These are phyloP conservation scores for Bipolaris cookei DNA, from an alignment of 2,329 filamentous ascomycete species.

Conservation along the genomic window DNA sequence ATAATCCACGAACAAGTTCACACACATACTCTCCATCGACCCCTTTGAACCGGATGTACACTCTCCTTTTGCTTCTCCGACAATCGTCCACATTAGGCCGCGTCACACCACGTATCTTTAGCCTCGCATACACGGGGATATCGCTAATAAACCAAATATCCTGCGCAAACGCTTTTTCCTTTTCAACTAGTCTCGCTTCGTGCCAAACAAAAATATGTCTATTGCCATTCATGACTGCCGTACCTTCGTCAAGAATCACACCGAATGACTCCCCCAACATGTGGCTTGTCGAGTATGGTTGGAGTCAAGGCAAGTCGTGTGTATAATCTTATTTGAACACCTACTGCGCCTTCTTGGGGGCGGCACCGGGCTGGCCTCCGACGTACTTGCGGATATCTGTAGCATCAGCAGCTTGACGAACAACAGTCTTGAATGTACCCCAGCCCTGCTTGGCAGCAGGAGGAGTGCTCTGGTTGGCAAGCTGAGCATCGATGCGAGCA, in stretches of 20 bases:
- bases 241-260: conserved; percentile 34
- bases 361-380: conserved; percentile 59
- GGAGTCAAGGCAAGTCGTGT: not conserved
- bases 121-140: conserved; percentile 12
- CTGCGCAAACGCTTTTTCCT: conserved; percentile 4
- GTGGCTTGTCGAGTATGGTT: conserved; percentile 18
- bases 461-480: conserved; percentile 85
- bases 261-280: conserved; percentile 20
- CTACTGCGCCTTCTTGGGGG: conserved; percentile 68
- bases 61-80: not conserved
- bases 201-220: conserved; percentile 9
- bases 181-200: not conserved
- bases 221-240: conserved; percentile 28
- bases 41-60: not conserved
- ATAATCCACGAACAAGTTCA: too few relatives aligned
- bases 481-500: conserved; percentile 77
- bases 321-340: conserved; percentile 10
- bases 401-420: conserved; percentile 75
- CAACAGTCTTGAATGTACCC: conserved; percentile 75
- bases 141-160: conserved; percentile 12
- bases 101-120: not conserved
- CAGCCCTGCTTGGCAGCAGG: conserved; percentile 79
- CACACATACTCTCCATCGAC: not conserved
- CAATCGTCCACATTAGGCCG: not conserved
- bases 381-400: conserved; percentile 81